These are phyloP conservation scores for Schizophyllum amplum DNA, from an alignment of 1,284 basidiomycete genomes.

Conservation along the genomic window DNA sequence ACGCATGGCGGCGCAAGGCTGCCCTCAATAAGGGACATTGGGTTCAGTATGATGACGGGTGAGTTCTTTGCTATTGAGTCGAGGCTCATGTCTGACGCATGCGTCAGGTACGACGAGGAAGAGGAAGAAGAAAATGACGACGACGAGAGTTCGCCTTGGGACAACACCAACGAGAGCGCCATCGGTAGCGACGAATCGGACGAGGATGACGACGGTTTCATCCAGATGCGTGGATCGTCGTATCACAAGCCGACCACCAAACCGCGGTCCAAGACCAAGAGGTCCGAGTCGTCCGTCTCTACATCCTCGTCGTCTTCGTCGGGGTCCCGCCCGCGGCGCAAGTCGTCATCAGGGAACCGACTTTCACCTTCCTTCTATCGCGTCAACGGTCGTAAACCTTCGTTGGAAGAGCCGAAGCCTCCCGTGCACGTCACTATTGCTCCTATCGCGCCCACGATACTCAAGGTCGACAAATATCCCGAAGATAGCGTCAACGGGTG, in stretches of 20 bases:
- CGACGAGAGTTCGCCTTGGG: constrained; percentile 18
- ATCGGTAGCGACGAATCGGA: constrained; percentile 29
- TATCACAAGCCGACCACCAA: constrained; percentile 13
- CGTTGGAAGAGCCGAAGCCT: constrained; percentile 34
- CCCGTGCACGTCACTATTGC: constrained; percentile 74
- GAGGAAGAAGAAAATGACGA: constrained; percentile 31
- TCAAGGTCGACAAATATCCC: constrained; percentile 55
- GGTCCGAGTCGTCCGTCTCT: constrained; percentile 29
- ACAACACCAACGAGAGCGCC: constrained; percentile 25
- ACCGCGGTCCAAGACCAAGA: constrained; percentile 28
- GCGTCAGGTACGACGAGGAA: constrained; percentile 35
- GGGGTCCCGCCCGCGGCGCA: constrained; percentile 11
- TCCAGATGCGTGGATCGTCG: constrained; percentile 50
- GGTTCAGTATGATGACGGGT: constrained; percentile 55
- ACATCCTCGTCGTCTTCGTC: constrained; percentile 34
- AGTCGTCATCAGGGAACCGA: constrained; percentile 1
- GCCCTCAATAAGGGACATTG: constrained; percentile 18
- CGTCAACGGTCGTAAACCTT: constrained; percentile 24
- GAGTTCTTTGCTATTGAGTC: constrained; percentile 12
- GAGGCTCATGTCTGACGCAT: constrained; percentile 3
- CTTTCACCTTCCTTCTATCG: constrained; percentile 7
- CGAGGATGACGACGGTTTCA: constrained; percentile 52
- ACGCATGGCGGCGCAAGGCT: not conserved
- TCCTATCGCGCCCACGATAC: constrained; percentile 86
- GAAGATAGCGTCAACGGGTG: constrained; percentile 41